Base-by-base conservation (phyloP, 768 basidiomycete species). In the Tylopilus sp. region DNA sequence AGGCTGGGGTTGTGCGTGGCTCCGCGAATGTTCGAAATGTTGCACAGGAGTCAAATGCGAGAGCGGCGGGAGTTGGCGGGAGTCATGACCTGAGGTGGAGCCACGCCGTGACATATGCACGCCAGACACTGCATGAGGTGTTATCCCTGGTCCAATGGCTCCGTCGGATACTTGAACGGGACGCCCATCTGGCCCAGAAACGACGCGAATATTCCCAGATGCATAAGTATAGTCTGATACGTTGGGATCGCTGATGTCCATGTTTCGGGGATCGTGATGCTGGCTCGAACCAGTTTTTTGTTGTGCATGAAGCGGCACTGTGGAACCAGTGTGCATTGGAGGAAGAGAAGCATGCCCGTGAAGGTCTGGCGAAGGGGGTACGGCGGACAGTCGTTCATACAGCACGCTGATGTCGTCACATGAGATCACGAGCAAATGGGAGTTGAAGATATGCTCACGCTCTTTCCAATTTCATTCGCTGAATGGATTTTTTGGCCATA, bases 391-490 rank as follows among this genome's bases (percentile, higher is more conserved):
- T 48, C 88, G 85, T 69, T 92, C 89, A 65, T 92, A 92, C 50
- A 92, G 73, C 38, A 92, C 83, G 48, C 89, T 83, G 54, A 60
- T 58, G 42, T 47, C n/a, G n/a, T n/a, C 51, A 60, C 38, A 70
- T 71, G 14, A 71, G 61, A 66, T 50, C 58, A 48, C 33, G 54
- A 61, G 55, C 22, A 21, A 64, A 63, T 51, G 53, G 54, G 47
- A 55, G 52, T 52, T 21, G 47, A 54, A 57, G 55, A 55, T 48
- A 55, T 53, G 83, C 89, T 76, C 63, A 92, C 91, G 89, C 89
- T 75, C 91, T 78, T 72, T 93, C 91, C 52, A 93, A 76, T 71
- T 90, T 87, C 82, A 92, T 87, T 37, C 91, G 79, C 68, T 90
- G 89, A 38, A 93, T 90, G 63, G 82, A 86, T 61, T 85, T 84